phyloP scores from a whole-genome alignment of 108 stramenopile genomes.

The Skeletonema tropicum region DNA sequence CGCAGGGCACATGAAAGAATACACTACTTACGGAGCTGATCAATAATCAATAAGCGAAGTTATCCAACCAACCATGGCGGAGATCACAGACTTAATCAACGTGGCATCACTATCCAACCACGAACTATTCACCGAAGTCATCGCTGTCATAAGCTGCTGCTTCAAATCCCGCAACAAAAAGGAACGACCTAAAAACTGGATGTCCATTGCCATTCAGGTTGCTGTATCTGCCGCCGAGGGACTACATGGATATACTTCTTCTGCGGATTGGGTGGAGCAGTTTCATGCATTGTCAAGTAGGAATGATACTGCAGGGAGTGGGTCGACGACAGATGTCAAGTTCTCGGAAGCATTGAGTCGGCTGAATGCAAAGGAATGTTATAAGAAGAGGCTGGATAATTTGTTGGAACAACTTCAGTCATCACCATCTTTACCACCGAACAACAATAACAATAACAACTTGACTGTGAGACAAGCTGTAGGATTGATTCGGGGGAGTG shows the following conservation, averaged over 20 bases:
- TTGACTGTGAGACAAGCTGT: conserved; percentile 24
- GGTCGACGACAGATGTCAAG: background rate
- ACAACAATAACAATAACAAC: background rate
- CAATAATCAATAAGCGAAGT: too few species aligned
- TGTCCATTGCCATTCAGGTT: conserved; percentile 12
- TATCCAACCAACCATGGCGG: too few species aligned
- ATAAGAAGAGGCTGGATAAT: conserved; percentile 18
- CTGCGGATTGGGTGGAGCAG: conserved; percentile 22
- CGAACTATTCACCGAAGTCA: conserved; percentile 39
- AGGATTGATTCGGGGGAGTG: conserved; percentile 23
- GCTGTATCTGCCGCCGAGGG: conserved; percentile 23
- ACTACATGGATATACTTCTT: conserved; percentile 3
- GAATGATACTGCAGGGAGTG: background rate
- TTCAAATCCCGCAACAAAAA: conserved; percentile 4
- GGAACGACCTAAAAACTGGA: conserved; percentile 12
- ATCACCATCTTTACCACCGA: background rate
- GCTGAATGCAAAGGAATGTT: conserved; percentile 12
- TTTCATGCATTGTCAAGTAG: conserved; percentile 2
- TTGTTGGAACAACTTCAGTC: background rate
- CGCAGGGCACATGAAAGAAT: too few species aligned
- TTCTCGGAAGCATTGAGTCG: conserved; percentile 15
- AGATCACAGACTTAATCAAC: conserved; percentile 14
- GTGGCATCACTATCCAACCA: conserved; percentile 34
- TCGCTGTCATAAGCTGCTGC: conserved; percentile 16
- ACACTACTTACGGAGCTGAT: too few species aligned